These are phyloP conservation scores for Apostasia shenzhenica DNA, from an alignment of 106 monocot genomes.

Conservation along the genomic window DNA sequence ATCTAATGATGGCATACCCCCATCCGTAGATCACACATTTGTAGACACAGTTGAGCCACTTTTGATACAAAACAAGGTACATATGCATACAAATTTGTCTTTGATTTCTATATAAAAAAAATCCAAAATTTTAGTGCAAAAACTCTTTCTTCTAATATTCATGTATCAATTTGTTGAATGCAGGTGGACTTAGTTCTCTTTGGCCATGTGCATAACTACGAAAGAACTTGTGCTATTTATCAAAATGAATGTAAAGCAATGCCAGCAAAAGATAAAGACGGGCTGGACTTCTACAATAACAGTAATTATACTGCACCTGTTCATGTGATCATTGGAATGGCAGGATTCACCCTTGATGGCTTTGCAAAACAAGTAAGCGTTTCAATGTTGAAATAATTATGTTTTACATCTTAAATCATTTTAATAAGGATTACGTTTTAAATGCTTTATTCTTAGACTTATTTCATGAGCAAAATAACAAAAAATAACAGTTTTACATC, in stretches of 20 bases:
- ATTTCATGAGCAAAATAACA: background rate
- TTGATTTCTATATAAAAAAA: background rate
- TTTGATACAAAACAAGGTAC: constrained; percentile 40
- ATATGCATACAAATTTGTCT: background rate
- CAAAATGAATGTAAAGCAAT: constrained; percentile 35
- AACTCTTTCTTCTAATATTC: no score
- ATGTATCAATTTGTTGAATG: background rate
- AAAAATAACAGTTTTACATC: background rate
- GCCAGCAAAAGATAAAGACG: constrained; percentile 44
- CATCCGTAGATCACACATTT: constrained; percentile 37
- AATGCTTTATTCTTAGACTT: no score
- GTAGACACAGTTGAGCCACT: constrained; percentile 51
- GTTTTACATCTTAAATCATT: no score
- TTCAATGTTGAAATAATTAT: background rate
- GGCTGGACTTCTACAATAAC: constrained; percentile 51
- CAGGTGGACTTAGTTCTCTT: constrained; percentile 78
- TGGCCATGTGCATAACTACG: constrained; percentile 85
- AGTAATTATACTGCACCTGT: constrained; percentile 63
- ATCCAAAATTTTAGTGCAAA: no score
- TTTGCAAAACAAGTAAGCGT: constrained; percentile 39
- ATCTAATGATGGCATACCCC: constrained; percentile 20
- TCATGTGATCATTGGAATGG: constrained; percentile 66
- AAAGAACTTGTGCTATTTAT: constrained; percentile 72
- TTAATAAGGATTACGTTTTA: no score
- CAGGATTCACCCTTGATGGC: constrained; percentile 52